A percentile compares a stretch with the other conserved stretches of the same genome.
These are phyloP conservation scores for Carex scoparia DNA, from an alignment of 176 grass and related monocot genomes.

Conservation along the genomic window DNA sequence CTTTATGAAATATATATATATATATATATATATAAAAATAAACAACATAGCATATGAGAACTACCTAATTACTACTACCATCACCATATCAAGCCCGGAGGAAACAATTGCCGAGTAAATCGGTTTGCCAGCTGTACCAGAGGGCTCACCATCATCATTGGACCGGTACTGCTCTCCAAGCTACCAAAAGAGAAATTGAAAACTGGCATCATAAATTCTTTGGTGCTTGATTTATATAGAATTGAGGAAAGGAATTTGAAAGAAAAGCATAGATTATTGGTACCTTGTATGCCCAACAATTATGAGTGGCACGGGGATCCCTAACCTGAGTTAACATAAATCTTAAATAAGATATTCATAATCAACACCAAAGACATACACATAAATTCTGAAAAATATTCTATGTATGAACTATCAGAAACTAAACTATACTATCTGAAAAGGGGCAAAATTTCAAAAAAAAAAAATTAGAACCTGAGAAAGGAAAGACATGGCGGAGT, in stretches of 20 bases:
- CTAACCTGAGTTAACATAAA: conserved; percentile 46
- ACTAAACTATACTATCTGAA: neutral
- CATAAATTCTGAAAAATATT: neutral
- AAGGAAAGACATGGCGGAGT: conserved; percentile 41
- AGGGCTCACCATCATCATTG: conserved; percentile 89
- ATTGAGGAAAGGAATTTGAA: neutral
- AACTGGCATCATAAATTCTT: neutral
- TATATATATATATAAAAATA: neutral
- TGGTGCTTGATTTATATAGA: neutral
- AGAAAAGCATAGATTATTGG: neutral
- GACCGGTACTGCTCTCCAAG: conserved; percentile 77
- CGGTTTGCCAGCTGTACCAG: conserved; percentile 85
- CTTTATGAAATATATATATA: neutral
- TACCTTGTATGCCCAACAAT: conserved; percentile 97
- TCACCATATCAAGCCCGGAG: conserved; percentile 81
- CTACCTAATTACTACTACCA: conserved; percentile 85
- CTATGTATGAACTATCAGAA: neutral
- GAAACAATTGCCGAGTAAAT: conserved; percentile 96
- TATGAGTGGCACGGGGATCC: conserved; percentile 83
- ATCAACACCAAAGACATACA: neutral
- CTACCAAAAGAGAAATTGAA: conserved; percentile 22
- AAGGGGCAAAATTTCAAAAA: neutral
- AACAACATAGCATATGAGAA: conserved; percentile 38
- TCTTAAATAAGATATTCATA: conserved; percentile 17
- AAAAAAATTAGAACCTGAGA: conserved; percentile 22